A percentile compares a stretch with the other conserved stretches of the same genome.
phyloP scores from a whole-genome alignment of 2,329 filamentous ascomycete genomes.

The Ophiostoma sp. region DNA sequence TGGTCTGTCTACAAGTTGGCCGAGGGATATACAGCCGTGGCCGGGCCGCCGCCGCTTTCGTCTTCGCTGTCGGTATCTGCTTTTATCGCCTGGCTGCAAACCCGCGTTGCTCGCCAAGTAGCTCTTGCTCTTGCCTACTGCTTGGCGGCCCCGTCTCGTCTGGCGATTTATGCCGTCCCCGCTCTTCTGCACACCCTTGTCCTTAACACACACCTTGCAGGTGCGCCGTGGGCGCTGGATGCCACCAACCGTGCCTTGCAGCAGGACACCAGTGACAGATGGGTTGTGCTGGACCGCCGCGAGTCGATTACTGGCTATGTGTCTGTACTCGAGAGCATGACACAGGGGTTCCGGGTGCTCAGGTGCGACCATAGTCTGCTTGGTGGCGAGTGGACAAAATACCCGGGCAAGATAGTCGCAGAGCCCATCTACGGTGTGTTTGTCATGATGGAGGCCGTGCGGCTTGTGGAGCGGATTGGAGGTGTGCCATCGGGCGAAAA shows the following conservation, averaged over 20 bases:
- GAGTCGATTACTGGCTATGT: constrained; percentile 91
- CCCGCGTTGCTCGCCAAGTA: constrained; percentile 66
- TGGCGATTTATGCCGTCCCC: constrained; percentile 62
- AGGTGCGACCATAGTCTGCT: constrained; percentile 91
- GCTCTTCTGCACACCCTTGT: constrained; percentile 65
- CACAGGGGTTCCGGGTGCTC: constrained; percentile 70
- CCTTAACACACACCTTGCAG: constrained; percentile 66
- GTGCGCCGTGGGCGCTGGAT: constrained; percentile 51
- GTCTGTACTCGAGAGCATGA: constrained; percentile 73
- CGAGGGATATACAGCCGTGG: constrained; percentile 37
- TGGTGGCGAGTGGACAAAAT: constrained; percentile 79
- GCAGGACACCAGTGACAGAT: constrained; percentile 48
- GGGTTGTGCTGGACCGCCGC: constrained; percentile 69
- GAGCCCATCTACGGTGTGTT: constrained; percentile 97
- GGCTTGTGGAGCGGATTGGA: constrained; percentile 57
- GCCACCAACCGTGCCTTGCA: constrained; percentile 62
- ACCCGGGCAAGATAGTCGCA: constrained; percentile 50
- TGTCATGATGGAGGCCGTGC: constrained; percentile 85
- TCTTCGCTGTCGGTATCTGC: constrained; percentile 53
- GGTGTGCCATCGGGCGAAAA: neutral
- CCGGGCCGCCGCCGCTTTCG: neutral
- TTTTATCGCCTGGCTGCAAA: constrained; percentile 37
- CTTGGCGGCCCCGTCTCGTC: constrained; percentile 63
- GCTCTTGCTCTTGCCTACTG: constrained; percentile 59
- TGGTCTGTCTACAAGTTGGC: constrained; percentile 59